Conservation (phyloP, 331 rosid genomes). For the Acacia pycnantha region DNA sequence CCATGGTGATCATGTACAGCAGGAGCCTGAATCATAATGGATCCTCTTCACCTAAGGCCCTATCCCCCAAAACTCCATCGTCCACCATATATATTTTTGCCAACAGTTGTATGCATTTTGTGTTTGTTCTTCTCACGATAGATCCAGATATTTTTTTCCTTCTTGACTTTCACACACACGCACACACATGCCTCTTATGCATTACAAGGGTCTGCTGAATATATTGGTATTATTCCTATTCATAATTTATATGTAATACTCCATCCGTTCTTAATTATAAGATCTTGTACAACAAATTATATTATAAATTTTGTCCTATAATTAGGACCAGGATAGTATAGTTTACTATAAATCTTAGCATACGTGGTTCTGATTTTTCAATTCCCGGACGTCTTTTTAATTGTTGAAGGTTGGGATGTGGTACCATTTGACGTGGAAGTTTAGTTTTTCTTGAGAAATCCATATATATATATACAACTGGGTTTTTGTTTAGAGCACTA, state of each 20-base stretch:
- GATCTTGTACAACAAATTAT: too few species aligned
- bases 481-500: too few species aligned
- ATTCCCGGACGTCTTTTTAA: neutral
- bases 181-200: neutral
- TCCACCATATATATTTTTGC: neutral
- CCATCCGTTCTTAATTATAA: too few species aligned
- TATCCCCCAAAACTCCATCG: neutral
- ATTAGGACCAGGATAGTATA: too few species aligned
- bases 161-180: too few species aligned
- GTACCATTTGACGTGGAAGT: too few species aligned
- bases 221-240: neutral
- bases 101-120: too few species aligned
- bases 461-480: too few species aligned
- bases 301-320: too few species aligned
- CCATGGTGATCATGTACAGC: neutral
- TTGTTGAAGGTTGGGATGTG: neutral
- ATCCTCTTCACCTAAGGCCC: neutral
- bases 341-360: neutral
- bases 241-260: neutral
- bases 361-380: neutral
- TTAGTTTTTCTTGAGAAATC: too few species aligned
- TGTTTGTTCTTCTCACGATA: too few species aligned
- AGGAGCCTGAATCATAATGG: neutral
- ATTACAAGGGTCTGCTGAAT: neutral
- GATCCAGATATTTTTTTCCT: neutral